phyloP scores from a whole-genome alignment of 768 basidiomycete genomes.

The Mycena rebaudengoi region DNA sequence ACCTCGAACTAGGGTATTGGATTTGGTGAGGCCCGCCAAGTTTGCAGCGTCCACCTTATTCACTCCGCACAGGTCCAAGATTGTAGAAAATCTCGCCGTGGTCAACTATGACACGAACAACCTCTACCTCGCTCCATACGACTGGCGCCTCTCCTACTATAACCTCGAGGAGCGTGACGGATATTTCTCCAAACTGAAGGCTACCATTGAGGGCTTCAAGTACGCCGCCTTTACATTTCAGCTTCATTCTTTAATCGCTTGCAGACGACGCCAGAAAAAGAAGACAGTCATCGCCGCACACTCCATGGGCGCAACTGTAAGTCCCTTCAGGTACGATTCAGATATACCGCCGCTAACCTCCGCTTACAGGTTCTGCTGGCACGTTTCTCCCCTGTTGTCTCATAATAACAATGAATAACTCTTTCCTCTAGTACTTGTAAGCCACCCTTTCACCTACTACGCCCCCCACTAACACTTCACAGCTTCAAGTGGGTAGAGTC shows the following conservation, averaged over 20 bases:
- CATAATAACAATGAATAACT: conserved; percentile 4
- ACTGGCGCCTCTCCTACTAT: conserved; percentile 88
- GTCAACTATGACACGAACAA: conserved; percentile 95
- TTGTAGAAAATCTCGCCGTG: conserved; percentile 93
- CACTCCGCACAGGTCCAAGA: conserved; percentile 70
- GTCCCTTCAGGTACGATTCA: too few relatives aligned
- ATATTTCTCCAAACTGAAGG: conserved; percentile 86
- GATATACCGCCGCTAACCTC: neutral
- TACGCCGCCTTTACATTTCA: conserved; percentile 41
- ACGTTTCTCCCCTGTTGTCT: conserved; percentile 32
- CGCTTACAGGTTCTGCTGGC: conserved; percentile 58
- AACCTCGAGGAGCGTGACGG: conserved; percentile 94
- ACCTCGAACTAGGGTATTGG: too few relatives aligned
- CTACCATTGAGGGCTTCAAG: conserved; percentile 83
- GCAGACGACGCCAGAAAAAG: conserved; percentile 71
- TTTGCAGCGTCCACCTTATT: neutral
- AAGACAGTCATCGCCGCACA: conserved; percentile 88
- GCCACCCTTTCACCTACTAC: conserved; percentile 32
- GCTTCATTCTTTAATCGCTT: neutral
- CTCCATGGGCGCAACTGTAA: conserved; percentile 85
- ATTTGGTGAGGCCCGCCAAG: conserved; percentile 68
- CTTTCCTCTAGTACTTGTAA: conserved; percentile 79
- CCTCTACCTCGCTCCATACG: conserved; percentile 84
- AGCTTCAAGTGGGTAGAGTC: conserved; percentile 99
- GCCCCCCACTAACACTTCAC: conserved; percentile 11